A percentile compares a stretch with the other conserved stretches of the same genome.
Conservation (phyloP, 83 land plant genomes). For the Picea abies region DNA sequence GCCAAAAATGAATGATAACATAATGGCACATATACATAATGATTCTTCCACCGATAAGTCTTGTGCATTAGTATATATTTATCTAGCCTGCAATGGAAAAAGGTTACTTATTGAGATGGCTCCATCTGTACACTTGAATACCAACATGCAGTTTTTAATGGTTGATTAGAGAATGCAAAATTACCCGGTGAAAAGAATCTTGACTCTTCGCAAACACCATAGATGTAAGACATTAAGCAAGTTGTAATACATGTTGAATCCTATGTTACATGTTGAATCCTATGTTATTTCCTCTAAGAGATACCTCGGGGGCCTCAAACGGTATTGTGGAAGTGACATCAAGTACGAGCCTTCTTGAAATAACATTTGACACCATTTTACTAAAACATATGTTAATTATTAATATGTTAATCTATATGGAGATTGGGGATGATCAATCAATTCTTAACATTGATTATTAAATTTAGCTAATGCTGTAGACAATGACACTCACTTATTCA, state of each 20-base stretch:
- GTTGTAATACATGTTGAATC: slow-evolving; percentile 26
- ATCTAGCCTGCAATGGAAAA: slow-evolving; percentile 45
- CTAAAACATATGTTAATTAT: no score
- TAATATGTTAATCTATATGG: not conserved
- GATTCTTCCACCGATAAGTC: slow-evolving; percentile 50
- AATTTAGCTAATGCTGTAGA: no score
- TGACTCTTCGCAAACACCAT: slow-evolving; percentile 36
- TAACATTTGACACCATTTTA: not conserved
- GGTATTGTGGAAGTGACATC: slow-evolving; percentile 38
- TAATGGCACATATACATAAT: not conserved
- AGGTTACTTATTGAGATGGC: not conserved
- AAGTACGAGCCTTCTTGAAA: slow-evolving; percentile 27
- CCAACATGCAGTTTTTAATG: not conserved
- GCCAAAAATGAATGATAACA: no score
- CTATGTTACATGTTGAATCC: no score
- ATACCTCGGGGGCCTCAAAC: slow-evolving; percentile 18
- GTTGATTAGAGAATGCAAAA: not conserved
- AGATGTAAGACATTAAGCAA: slow-evolving; percentile 34
- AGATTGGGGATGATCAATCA: not conserved
- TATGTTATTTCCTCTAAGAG: slow-evolving; percentile 25
- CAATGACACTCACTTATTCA: no score
- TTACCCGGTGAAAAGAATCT: slow-evolving; percentile 33
- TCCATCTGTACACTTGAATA: no score
- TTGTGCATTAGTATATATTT: slow-evolving; percentile 66
- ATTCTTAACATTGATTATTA: no score